Evolutionary conservation across 768 basidiomycete species (phyloP), one percentile per base, ranked within the genome.

Genomic region (Naganishia friedmannii): DNA sequence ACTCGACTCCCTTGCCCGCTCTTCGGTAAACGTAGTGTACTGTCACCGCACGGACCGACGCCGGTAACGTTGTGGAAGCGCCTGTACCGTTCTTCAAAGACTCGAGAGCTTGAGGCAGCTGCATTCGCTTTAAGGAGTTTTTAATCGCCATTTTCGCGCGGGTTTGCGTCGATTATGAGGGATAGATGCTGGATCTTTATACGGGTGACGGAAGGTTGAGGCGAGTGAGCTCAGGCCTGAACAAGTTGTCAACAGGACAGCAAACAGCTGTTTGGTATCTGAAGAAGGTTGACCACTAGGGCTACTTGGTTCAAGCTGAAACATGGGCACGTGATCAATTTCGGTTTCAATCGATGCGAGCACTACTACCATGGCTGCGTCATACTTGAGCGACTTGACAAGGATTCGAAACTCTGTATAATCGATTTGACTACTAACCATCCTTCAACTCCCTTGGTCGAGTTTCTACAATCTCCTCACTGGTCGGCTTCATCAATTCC

Each of bases 1-100:
- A 69, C 68, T 46, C 46, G 31, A 63, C 32, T n/a, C 68, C 68
- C 31, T 34, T 12, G 4, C 42, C 57, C 0, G 39, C 57, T n/a
- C 45, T 37, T 15, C 58, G 45, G 21, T 57, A 48, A 13, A 60
- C 68, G 34, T 69, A 69, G 48, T 58, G 51, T 4, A 69, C n/a
- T 1, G 56, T 29, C 0, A 69, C 57, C 17, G 45, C 57, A 45
- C 51, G 56, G 10, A 69, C 57, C 1, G 56, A 58, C 3, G 56
- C 21, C 2, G 68, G 57, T 7, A 69, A 45, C 26, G 55, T 31
- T 23, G 56, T 58, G 3, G 60, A 28, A 6, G 68, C 68, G 21
- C 68, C 68, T 2, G 68, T 48, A 5, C 68, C 68, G 26, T 51
- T 58, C 51, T 58, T 46, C 17, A 69, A 29, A 10, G 68, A 57